Evolutionary conservation across 306 rosid genomes (phyloP), one percentile per base, ranked within the genome.

Genomic region (Fragaria iinumae): DNA sequence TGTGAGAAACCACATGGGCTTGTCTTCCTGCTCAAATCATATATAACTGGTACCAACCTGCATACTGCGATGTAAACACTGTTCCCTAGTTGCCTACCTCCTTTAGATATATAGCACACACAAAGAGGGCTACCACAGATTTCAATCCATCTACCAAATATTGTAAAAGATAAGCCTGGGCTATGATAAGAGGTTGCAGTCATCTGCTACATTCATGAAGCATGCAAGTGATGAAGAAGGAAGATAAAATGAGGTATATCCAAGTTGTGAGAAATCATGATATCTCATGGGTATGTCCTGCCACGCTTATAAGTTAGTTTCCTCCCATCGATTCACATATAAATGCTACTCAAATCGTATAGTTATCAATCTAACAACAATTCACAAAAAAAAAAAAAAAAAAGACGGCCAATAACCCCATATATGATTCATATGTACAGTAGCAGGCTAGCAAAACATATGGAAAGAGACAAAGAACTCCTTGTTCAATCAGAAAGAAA

Each of bases 381-480:
- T 36, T 7, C 45, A 6, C 0, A 11, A 32, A 1, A 27, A 1
- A 3, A 6, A 0, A 11, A 29, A 4, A 25, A 0, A 3, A 6
- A 6, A 4, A 39, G 1, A 39, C 45, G 17, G 45, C 17, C 41
- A 65, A 18, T 8, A 34, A 17, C 2, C 11, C 10, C 18, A n/a
- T 65, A 39, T 20, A 64, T 38, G 36, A 63, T 79, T 45, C 69
- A 23, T 21, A 71, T 69, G 34, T 32, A 32, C 34, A 32, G 18
- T 18, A 29, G 17, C 0, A 14, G 53, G 53, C 20, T 48, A 48
- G n/a, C 36, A n/a, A 43, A 25, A 47, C 32, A 16, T 20, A 53
- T 20, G 34, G 17, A 29, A 36, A 66, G 10, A 67, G 2, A 34
- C 56, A 59, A 8, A 36, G 47, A 81, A 81, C 27, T 73, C 53